Evolutionary conservation across 441 rosid species (phyloP).

Genomic region (Croton setiger): DNA sequence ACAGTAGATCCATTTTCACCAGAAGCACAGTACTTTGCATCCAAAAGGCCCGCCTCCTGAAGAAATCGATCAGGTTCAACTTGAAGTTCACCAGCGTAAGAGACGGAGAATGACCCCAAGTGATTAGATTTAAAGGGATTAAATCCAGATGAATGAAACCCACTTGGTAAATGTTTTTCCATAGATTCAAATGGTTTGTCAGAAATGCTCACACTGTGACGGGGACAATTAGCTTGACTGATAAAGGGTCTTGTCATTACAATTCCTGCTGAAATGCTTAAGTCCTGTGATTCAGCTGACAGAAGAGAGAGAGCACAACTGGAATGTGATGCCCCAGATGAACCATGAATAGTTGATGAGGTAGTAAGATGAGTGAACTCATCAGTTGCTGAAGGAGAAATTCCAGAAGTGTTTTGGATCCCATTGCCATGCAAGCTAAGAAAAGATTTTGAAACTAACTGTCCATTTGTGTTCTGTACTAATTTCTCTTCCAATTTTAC

Average conservation of each 20-base stretch:
- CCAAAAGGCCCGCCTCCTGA: slow-evolving; percentile 22
- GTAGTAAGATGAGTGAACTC: slow-evolving; percentile 29
- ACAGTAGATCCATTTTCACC: slow-evolving; percentile 45
- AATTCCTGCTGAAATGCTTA: slow-evolving; percentile 34
- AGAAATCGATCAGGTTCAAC: slow-evolving; percentile 26
- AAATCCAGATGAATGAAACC: slow-evolving; percentile 25
- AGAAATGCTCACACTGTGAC: slow-evolving; percentile 13
- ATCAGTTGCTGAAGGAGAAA: slow-evolving; percentile 29
- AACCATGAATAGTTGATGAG: slow-evolving; percentile 41
- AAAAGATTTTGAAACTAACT: slow-evolving; percentile 27
- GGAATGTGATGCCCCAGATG: slow-evolving; percentile 35
- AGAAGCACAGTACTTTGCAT: slow-evolving; percentile 27
- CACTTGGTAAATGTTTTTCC: slow-evolving; percentile 23
- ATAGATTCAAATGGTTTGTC: slow-evolving; percentile 23
- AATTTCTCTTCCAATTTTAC: slow-evolving; percentile 31
- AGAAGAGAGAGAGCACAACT: slow-evolving; percentile 96
- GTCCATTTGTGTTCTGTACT: slow-evolving; percentile 14
- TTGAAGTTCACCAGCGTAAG: slow-evolving; percentile 23
- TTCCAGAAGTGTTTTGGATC: slow-evolving; percentile 29
- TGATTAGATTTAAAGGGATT: slow-evolving; percentile 21
- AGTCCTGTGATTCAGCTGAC: slow-evolving; percentile 64
- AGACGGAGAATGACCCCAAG: slow-evolving; percentile 21
- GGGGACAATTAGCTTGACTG: slow-evolving; percentile 27
- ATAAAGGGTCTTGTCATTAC: slow-evolving; percentile 32
- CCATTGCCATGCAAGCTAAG: slow-evolving; percentile 27